Evolutionary conservation across 768 basidiomycete species (phyloP), one percentile per base, ranked within the genome.

Genomic region (Tricholoma saponaceum): DNA sequence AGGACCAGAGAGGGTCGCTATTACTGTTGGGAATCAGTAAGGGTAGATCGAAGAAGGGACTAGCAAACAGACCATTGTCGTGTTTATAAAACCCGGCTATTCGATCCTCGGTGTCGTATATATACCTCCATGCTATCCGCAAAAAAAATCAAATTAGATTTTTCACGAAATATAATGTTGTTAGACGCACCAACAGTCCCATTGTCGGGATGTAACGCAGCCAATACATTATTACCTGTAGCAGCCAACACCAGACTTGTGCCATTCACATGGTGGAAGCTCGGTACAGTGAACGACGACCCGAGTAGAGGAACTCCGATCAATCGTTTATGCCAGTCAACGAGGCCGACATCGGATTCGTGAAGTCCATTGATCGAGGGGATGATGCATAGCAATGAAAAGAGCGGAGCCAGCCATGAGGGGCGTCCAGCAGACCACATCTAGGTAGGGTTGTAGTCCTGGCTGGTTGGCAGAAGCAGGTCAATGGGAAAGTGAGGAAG

Each of bases 281-380:
- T 69, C 0, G 93, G 92, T 5, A 86, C 75, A 1, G 81, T 82
- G 16, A 77, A 65, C 0, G 63, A 67, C 2, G 83, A 76, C 8
- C 77, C 72, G 32, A 79, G 70, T 3, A 86, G 75, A 0, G 92
- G 90, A 4, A 88, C 80, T 14, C 95, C 95, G 55, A 92, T 74
- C 26, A 89, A 80, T 13, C 78, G 71, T 63, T 84, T 89, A 71
- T 97, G 82, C 95, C 95, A 98, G 76, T 96, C 94, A 46, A 95
- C 80, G 44, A 89, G 74, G 44, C 91, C 90, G 55, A 84, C 89
- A 56, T 93, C 89, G 22, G 86, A 81, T 65, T 89, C 80, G 59
- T 90, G 86, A 32, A 89, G 71, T 25, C 86, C 86, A 57, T 66
- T 71, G 23, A 73, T 60, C 25, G 67, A 58, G 14, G 64, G 54